Base-by-base conservation (phyloP, 352 stramenopile species). In the Globisporangium spinosum region DNA sequence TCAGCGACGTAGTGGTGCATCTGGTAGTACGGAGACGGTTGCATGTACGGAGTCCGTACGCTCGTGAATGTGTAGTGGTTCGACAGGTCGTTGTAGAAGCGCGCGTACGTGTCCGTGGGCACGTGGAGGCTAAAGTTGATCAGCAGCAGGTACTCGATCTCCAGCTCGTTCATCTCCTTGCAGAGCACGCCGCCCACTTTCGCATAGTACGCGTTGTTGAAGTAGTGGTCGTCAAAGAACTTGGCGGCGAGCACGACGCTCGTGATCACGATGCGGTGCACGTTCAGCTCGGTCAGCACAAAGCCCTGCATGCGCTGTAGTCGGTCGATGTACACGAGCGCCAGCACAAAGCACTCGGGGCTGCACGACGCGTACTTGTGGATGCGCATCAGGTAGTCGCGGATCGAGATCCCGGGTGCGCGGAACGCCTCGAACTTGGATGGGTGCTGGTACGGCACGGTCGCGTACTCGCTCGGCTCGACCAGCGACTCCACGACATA, bases 171-270 rank as follows among this genome's bases (percentile, higher is more conserved):
- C 87, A 99, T 98, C 83, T 98, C 94, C 29, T 76, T 83, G 64
- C 95, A 95, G 9, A 95, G 81, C 54, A 94, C 92, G 23, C 95
- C 94, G 35, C 96, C 94, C 34, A 98, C 93, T 74, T 99, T 99
- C 20, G 97, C 95, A 75, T 99, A 99, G 86, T 99, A 99, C 23
- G 97, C 96, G 80, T 99, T 99, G 74, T 99, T 99, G 77, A 98
- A 99, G 82, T 99, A 99, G 55, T 98, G 94, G 85, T 99, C 98
- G 76, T 99, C 98, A 70, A 99, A 99, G 79, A 99, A 99, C 82
- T 99, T 99, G 67, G 98, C 97, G 6, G 97, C 97, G 8, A 99
- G 75, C 68, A 99, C 95, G 65, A 99, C 84, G 54, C 93, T 91
- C 58, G 97, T 99, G 75, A 99, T 99, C 53, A 99, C 81, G 4